Evolutionary conservation across 2,329 filamentous ascomycete genomes (phyloP).

Genomic region (Sporothrix variecibatus): DNA sequence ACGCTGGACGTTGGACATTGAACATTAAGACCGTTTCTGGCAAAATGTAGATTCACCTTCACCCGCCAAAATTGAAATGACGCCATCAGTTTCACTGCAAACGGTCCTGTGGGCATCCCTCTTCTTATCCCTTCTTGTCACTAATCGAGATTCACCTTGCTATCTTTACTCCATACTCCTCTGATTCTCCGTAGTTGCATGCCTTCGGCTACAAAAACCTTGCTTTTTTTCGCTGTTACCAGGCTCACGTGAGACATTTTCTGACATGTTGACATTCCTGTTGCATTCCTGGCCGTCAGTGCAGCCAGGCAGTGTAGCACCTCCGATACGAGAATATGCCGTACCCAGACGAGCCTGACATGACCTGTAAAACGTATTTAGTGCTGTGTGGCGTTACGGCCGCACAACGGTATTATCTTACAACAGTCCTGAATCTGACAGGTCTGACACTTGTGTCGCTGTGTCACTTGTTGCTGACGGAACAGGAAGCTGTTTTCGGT

Average conservation of each 20-base stretch:
- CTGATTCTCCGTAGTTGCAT: neutral
- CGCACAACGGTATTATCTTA: neutral
- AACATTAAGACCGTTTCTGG: neutral
- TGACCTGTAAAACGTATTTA: neutral
- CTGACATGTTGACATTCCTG: constrained; percentile 4
- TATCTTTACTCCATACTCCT: neutral
- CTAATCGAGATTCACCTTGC: too few relatives aligned
- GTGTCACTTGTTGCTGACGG: neutral
- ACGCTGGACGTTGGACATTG: too few relatives aligned
- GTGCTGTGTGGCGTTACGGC: neutral
- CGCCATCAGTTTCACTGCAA: neutral
- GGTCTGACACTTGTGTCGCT: neutral
- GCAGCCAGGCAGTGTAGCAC: too few relatives aligned
- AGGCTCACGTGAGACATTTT: neutral
- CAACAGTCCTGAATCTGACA: neutral
- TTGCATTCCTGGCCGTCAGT: neutral
- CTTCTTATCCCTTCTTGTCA: neutral
- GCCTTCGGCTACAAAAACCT: neutral
- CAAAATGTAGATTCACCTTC: neutral
- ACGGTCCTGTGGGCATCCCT: neutral
- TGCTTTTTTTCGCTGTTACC: neutral
- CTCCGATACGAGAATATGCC: neutral
- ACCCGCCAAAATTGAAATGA: neutral
- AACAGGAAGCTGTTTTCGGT: neutral
- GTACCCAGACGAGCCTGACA: neutral